phyloP scores from a whole-genome alignment of 805 yeast species.

The Myxozyma monticola region DNA sequence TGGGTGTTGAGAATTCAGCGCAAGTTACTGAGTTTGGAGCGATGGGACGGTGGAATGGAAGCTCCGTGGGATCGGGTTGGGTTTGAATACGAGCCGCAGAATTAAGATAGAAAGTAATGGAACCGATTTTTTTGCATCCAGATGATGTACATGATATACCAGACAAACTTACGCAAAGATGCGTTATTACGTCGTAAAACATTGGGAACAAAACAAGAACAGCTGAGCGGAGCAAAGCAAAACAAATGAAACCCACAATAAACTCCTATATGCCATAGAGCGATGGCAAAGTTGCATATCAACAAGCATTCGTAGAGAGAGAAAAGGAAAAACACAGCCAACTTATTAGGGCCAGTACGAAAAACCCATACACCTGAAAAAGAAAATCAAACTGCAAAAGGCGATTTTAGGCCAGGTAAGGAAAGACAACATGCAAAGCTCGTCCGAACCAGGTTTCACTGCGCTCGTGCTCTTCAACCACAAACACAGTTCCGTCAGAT shows the following conservation, averaged over 20 bases:
- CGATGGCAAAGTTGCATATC: too few relatives aligned
- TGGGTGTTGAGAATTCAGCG: constrained; percentile 5
- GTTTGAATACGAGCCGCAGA: constrained; percentile 3
- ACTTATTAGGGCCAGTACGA: too few relatives aligned
- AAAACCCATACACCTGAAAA: too few relatives aligned
- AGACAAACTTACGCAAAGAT: too few relatives aligned
- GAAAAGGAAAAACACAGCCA: too few relatives aligned
- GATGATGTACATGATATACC: neutral
- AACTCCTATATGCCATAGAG: too few relatives aligned
- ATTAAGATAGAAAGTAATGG: too few relatives aligned
- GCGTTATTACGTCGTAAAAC: neutral
- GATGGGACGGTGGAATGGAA: constrained; percentile 18
- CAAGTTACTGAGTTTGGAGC: constrained; percentile 6
- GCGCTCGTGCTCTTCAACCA: constrained; percentile 7
- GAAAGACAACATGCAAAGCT: constrained; percentile 1
- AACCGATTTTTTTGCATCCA: too few relatives aligned
- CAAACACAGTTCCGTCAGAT: constrained; percentile 19
- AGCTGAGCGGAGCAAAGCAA: neutral
- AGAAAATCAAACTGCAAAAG: too few relatives aligned
- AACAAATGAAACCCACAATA: too few relatives aligned
- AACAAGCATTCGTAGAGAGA: too few relatives aligned
- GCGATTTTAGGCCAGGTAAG: neutral
- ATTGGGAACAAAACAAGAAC: neutral
- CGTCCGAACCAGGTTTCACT: neutral
- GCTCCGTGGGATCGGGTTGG: constrained; percentile 14